Base-by-base conservation (phyloP, 257 asterid species). In the Solanum clarkiae region DNA sequence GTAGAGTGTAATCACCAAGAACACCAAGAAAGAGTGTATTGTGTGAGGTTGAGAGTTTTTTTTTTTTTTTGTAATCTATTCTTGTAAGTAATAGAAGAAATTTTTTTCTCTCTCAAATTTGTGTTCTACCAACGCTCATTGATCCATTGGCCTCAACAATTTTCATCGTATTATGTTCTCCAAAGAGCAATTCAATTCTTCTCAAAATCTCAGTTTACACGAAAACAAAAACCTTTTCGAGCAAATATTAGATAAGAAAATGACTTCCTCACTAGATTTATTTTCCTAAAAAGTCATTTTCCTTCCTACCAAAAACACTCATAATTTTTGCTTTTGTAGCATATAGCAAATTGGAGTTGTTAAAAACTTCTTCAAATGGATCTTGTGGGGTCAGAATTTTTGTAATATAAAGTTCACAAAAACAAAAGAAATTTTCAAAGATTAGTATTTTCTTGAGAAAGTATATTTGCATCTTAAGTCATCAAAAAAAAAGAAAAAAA, bases 401-500 rank as follows among this genome's bases (percentile, higher is more conserved):
- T 24, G 1, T 77, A 5, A 5, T 16, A 77, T 53, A 53, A 53
- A 77, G 49, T 77, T 53, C 49, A 51, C 0, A 26, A 53, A 77
- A 77, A 26, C 45, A 5, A 77, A 16, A 5, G 18, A 77, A 77
- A 53, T 77, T 77, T 3, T 77, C 4, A 53, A 77, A 77, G 49
- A 16, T 53, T 26, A 26, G 10, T 86, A 77, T 51, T 77, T 72
- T 49, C 57, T 77, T 56, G 56, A 85, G 40, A 88, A 87, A 85
- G 90, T 84, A 87, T 86, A 56, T 70, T 85, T 89, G 86, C 86
- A 57, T 36, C 83, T 77, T 26, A 84, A 86, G 87, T 86, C 84
- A 77, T 86, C 32, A 49, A 7, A 11, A 62, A 29, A 29, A 29
- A 26, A 26, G 1, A 26, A 26, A 10, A n/a, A 55, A n/a, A 56